Evolutionary conservation across 2,329 filamentous ascomycete species (phyloP), one percentile per base, ranked within the genome.

Genomic region (Talaromyces funiculosus): DNA sequence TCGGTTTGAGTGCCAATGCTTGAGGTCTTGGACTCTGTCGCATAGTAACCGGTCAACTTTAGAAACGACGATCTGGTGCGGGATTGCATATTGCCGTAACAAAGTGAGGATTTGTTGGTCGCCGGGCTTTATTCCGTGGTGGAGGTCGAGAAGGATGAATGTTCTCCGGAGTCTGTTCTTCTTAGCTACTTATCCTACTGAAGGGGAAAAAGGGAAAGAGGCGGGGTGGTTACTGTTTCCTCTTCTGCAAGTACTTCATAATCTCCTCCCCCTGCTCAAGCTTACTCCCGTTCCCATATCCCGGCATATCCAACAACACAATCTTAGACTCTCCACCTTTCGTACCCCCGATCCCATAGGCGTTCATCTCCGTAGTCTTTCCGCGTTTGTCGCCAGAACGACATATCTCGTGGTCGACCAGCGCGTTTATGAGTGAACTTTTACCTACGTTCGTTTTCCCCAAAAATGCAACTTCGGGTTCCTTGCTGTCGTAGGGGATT

Each of bases 371-470:
- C 62, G 78, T 78, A 5, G 87, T 90, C 49, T 83, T 78, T 0
- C 87, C 87, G 0, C 84, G 84, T 18, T 82, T 84, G 2, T 80
- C 81, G 3, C 81, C 84, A 0, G 84, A 85, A 67, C 80, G 77
- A 60, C 84, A 85, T 14, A 84, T 71, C 16, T 76, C 69, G 64
- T 72, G 70, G 53, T 68, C 78, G 71, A 88, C 80, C 8, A 90
- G 73, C 2, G 84, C 83, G 69, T 90, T 90, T 26, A 90, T 76
- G 4, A 90, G 69, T 1, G 81, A 84, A 58, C 82, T 85, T 73
- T 90, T 90, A 57, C 87, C 87, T 5, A 88, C 87, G 67, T 90
- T 90, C 40, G 83, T 86, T 51, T 87, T 81, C 18, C 87, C 87
- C 3, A 90, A 78, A 68, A 90, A 88, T 42, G 82, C 84, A 14